Conservation (phyloP, 2,329 filamentous ascomycete genomes). For the Fusarium xyrophilum region DNA sequence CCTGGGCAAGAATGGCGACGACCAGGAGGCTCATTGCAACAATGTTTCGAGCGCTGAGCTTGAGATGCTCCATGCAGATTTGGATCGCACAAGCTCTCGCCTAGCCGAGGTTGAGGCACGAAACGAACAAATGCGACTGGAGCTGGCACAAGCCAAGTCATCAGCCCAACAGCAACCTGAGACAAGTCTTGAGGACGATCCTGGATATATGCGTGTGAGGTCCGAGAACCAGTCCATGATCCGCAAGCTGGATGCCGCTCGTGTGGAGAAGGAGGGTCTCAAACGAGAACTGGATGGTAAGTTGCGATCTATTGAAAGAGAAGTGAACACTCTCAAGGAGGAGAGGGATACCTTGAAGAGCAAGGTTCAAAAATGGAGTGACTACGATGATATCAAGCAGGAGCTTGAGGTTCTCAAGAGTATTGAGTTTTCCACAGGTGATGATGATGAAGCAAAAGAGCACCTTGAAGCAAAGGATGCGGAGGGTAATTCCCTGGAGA, state of each 20-base stretch:
- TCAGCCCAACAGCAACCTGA: conserved; percentile 64
- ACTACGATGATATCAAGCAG: conserved; percentile 96
- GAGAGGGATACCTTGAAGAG: conserved; percentile 81
- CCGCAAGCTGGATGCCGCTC: conserved; percentile 82
- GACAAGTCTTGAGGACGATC: conserved; percentile 82
- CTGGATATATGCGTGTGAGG: conserved; percentile 82
- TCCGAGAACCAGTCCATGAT: conserved; percentile 94
- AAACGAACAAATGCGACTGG: conserved; percentile 90
- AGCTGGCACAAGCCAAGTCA: conserved; percentile 88
- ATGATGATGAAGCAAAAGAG: conserved; percentile 72
- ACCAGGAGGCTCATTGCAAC: conserved; percentile 62
- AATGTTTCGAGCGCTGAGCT: conserved; percentile 86
- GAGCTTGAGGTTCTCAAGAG: conserved; percentile 97
- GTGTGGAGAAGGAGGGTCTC: conserved; percentile 83
- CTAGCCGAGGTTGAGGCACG: conserved; percentile 90
- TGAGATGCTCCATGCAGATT: conserved; percentile 88
- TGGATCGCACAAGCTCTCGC: conserved; percentile 86
- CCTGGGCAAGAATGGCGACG: conserved; percentile 75
- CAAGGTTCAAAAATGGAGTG: conserved; percentile 87
- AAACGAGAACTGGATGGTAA: conserved; percentile 78
- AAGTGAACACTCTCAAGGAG: conserved; percentile 74
- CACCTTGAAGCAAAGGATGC: conserved; percentile 47
- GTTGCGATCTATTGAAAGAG: conserved; percentile 79
- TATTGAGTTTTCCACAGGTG: conserved; percentile 93
- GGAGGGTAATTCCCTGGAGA: conserved; percentile 83